Evolutionary conservation across 345 rosid species (phyloP).

Genomic region (Syzygium aqueum): DNA sequence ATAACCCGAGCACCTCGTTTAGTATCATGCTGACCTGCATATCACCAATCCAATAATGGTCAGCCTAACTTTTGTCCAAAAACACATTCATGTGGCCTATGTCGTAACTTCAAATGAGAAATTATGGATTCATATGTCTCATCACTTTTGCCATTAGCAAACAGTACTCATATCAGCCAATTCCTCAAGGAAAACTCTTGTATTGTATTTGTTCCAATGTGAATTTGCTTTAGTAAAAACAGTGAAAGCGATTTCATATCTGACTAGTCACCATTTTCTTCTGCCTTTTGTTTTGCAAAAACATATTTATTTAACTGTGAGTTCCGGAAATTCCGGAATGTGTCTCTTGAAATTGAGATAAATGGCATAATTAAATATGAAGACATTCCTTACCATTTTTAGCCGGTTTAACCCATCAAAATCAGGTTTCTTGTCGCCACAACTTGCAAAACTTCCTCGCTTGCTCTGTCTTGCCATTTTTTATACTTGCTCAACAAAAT

Average conservation of each 20-base stretch:
- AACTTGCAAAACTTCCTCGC: not conserved
- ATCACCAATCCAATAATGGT: not conserved
- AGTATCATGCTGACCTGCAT: not conserved
- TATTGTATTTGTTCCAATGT: not conserved
- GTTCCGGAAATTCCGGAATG: not conserved
- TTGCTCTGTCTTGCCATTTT: not conserved
- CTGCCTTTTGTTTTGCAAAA: not conserved
- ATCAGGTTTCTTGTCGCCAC: not conserved
- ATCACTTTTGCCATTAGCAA: not conserved
- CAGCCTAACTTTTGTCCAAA: not conserved
- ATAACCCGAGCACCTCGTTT: not conserved
- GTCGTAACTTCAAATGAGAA: not conserved
- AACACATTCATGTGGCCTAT: not conserved
- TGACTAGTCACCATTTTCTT: not conserved
- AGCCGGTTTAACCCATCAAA: not conserved
- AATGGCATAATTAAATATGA: not conserved
- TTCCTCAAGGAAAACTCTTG: not conserved
- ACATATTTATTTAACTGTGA: not conserved
- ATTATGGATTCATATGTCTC: not conserved
- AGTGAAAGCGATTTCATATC: not conserved
- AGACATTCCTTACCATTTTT: not conserved
- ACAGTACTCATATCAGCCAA: not conserved
- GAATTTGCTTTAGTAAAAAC: not conserved
- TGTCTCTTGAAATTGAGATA: not conserved
- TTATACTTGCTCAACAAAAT: not conserved